Evolutionary conservation across 805 yeast species (phyloP).

Genomic region (Kodamaea jinghongensis): DNA sequence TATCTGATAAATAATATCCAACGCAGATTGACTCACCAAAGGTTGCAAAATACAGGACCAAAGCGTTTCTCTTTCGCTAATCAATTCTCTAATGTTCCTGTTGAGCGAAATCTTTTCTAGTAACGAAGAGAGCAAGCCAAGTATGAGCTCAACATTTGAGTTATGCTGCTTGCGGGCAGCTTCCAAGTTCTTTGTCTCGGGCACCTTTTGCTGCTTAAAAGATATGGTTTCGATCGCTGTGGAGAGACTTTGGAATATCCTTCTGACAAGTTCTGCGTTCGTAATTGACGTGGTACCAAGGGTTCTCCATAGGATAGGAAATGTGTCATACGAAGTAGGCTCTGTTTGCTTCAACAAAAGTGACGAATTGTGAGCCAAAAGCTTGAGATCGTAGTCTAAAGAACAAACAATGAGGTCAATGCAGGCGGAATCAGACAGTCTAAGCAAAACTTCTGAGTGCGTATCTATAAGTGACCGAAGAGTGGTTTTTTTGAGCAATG

Average conservation of each 20-base stretch:
- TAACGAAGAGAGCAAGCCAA: constrained; percentile 18
- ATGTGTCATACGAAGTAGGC: constrained; percentile 32
- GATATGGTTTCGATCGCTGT: constrained; percentile 12
- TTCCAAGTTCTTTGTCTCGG: constrained; percentile 17
- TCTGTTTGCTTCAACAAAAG: constrained; percentile 16
- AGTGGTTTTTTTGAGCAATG: constrained; percentile 44
- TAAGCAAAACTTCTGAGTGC: constrained; percentile 32
- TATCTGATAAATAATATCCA: constrained; percentile 69
- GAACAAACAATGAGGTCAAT: constrained; percentile 13
- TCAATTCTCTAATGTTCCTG: constrained; percentile 20
- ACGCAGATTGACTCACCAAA: constrained; percentile 62
- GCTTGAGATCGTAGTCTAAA: constrained; percentile 19
- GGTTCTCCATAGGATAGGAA: constrained; percentile 31
- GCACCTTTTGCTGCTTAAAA: constrained; percentile 24
- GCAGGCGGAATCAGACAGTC: constrained; percentile 15
- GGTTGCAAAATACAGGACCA: constrained; percentile 77
- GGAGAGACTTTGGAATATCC: too few relatives aligned
- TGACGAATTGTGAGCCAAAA: constrained; percentile 25
- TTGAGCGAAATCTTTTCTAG: constrained; percentile 34
- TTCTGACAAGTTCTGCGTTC: constrained; percentile 2
- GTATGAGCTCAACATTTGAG: constrained; percentile 22
- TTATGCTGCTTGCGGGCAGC: constrained; percentile 33
- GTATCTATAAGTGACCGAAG: constrained; percentile 48
- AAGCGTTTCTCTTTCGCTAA: constrained; percentile 52
- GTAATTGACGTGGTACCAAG: constrained; percentile 16